Conservation (phyloP, 2,329 filamentous ascomycete species). For the Penicillium sp. region DNA sequence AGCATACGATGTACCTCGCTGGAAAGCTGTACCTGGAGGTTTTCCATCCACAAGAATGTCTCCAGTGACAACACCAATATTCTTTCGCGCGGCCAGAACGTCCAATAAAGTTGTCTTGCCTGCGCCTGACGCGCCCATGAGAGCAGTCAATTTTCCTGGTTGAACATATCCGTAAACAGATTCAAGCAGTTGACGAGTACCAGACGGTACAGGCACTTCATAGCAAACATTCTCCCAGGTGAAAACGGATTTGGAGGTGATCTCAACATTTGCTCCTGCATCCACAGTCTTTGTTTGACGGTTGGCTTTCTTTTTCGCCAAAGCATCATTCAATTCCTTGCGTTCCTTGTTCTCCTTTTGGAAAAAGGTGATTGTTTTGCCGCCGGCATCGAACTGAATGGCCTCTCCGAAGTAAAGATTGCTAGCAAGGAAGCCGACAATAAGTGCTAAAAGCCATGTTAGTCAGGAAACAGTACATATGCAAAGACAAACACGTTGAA, state of each 20-base stretch:
- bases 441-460: slow-evolving; percentile 20
- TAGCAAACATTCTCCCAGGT: slow-evolving; percentile 56
- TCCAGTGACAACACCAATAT: slow-evolving; percentile 63
- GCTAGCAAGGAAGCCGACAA: slow-evolving; percentile 35
- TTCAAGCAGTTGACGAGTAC: slow-evolving; percentile 47
- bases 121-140: slow-evolving; percentile 62
- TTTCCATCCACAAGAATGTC: slow-evolving; percentile 64
- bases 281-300: slow-evolving; percentile 35
- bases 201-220: slow-evolving; percentile 50
- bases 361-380: slow-evolving; percentile 44
- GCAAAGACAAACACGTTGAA: neutral
- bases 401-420: slow-evolving; percentile 43
- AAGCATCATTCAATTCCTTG: slow-evolving; percentile 36
- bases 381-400: slow-evolving; percentile 41
- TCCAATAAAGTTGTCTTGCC: slow-evolving; percentile 86
- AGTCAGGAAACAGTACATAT: neutral
- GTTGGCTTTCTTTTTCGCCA: slow-evolving; percentile 42
- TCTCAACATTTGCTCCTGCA: slow-evolving; percentile 49
- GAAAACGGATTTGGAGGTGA: slow-evolving; percentile 56
- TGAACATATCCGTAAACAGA: slow-evolving; percentile 52
- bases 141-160: slow-evolving; percentile 50
- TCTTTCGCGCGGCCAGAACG: slow-evolving; percentile 67
- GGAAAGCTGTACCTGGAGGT: slow-evolving; percentile 59
- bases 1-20: slow-evolving; percentile 64
- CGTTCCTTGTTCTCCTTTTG: slow-evolving; percentile 41